Evolutionary conservation across 1,284 basidiomycete genomes (phyloP).

Genomic region (Salmacisia buchloeana): DNA sequence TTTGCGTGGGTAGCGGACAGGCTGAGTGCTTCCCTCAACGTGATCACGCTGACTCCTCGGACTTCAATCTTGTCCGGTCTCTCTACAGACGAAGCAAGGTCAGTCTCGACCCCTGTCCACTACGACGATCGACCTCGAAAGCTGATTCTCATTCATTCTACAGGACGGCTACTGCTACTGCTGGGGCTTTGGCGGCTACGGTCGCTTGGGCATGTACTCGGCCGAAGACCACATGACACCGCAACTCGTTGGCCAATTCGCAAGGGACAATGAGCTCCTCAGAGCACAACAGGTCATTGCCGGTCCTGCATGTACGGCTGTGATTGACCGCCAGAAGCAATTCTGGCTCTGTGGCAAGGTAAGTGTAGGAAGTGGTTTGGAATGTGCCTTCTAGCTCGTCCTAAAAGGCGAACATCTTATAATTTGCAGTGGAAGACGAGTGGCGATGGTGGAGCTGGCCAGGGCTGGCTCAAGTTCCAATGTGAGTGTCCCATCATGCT

Average conservation of each 20-base stretch:
- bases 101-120: too few species aligned
- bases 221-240: slow-evolving; percentile 64
- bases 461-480: slow-evolving; percentile 31
- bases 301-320: slow-evolving; percentile 74
- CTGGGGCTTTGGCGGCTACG: slow-evolving; percentile 55
- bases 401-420: neutral
- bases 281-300: slow-evolving; percentile 65
- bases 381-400: neutral
- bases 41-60: too few species aligned
- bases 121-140: slow-evolving; percentile 9
- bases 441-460: slow-evolving; percentile 66
- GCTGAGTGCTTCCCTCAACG: too few species aligned
- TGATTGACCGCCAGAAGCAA: slow-evolving; percentile 75
- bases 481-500: slow-evolving; percentile 12
- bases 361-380: neutral
- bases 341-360: slow-evolving; percentile 62
- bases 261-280: slow-evolving; percentile 8
- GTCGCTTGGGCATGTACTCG: slow-evolving; percentile 60
- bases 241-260: slow-evolving; percentile 41
- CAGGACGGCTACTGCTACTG: slow-evolving; percentile 70
- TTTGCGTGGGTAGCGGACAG: slow-evolving; percentile 8
- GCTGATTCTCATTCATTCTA: neutral
- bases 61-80: neutral
- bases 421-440: slow-evolving; percentile 69
- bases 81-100: neutral